A percentile compares a stretch with the other conserved stretches of the same genome.
Evolutionary conservation across 768 basidiomycete species (phyloP).

Genomic region (Tylopilus intermedius): DNA sequence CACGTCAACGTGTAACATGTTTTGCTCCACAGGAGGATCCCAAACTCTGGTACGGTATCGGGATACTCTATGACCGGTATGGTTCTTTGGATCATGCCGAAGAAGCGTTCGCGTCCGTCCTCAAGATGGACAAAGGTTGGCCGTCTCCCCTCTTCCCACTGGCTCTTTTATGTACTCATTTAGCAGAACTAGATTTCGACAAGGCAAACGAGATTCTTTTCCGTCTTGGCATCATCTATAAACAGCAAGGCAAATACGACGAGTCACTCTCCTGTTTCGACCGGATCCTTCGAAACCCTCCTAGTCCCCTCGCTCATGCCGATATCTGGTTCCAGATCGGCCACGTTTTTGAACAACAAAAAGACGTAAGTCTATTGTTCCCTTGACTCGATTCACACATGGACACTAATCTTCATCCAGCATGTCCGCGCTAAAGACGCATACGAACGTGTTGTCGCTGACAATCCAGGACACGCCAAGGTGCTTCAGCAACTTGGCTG

Average conservation of each 20-base stretch:
- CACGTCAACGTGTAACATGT: conserved; percentile 7
- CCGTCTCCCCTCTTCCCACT: conserved; percentile 1
- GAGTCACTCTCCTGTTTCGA: conserved; percentile 91
- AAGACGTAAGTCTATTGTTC: conserved; percentile 61
- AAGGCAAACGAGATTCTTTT: conserved; percentile 99
- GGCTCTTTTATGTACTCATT: conserved; percentile 25
- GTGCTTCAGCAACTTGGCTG: conserved; percentile 97
- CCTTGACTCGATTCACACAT: conserved; percentile 1
- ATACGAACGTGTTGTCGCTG: conserved; percentile 89
- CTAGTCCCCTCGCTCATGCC: conserved; percentile 89
- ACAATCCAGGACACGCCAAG: conserved; percentile 93
- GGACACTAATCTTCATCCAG: conserved; percentile 38
- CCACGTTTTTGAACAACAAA: conserved; percentile 95
- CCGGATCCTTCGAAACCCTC: conserved; percentile 92
- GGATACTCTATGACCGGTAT: conserved; percentile 97
- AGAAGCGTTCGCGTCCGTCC: conserved; percentile 94
- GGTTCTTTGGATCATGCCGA: conserved; percentile 98
- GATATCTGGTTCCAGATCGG: conserved; percentile 99
- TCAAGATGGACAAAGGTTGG: conserved; percentile 94
- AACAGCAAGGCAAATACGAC: conserved; percentile 92
- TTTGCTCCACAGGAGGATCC: conserved; percentile 69
- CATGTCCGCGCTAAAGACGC: conserved; percentile 88
- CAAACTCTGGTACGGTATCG: conserved; percentile 99
- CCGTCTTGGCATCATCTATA: conserved; percentile 97
- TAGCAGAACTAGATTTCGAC: conserved; percentile 71